phyloP scores from a whole-genome alignment of 805 yeast genomes.

The Metahyphopichia silvanorum region DNA sequence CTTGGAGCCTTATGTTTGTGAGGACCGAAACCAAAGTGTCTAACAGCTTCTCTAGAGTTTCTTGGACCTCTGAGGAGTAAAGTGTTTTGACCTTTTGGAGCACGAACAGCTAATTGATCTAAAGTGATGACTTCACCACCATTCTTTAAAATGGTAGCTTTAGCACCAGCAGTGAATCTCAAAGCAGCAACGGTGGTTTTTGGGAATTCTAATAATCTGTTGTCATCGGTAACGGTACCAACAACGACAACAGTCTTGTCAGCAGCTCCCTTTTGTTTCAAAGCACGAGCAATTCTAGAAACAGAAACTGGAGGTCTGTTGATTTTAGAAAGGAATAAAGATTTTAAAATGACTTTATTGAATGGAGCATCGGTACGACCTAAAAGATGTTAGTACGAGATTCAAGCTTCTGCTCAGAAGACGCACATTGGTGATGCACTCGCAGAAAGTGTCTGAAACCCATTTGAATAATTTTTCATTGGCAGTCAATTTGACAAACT shows the following conservation, averaged over 20 bases:
- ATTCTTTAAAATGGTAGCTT: conserved; percentile 93
- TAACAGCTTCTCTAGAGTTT: conserved; percentile 98
- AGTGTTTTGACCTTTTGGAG: conserved; percentile 99
- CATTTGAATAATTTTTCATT: no score
- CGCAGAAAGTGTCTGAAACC: conserved; percentile 28
- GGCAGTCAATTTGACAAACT: no score
- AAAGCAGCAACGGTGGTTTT: conserved; percentile 98
- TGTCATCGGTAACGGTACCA: conserved; percentile 98
- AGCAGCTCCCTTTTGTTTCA: conserved; percentile 78
- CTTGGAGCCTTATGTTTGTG: conserved; percentile 99
- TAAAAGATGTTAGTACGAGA: conserved; percentile 36
- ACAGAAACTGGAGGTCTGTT: conserved; percentile 99
- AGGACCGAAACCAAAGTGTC: conserved; percentile 99
- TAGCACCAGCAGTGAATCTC: conserved; percentile 99
- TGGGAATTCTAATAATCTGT: conserved; percentile 91
- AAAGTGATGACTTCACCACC: conserved; percentile 99
- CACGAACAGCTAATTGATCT: conserved; percentile 98
- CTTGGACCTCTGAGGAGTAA: conserved; percentile 98
- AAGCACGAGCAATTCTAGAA: conserved; percentile 83
- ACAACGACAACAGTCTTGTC: conserved; percentile 95
- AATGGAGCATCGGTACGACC: conserved; percentile 99
- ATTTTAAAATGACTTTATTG: conserved; percentile 94
- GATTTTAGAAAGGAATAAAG: conserved; percentile 95
- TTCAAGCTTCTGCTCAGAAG: conserved; percentile 42
- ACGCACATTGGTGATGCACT: conserved; percentile 34